A percentile compares a stretch with the other conserved stretches of the same genome.
phyloP scores from a whole-genome alignment of 441 rosid genomes.

The Corymbia calophylla region DNA sequence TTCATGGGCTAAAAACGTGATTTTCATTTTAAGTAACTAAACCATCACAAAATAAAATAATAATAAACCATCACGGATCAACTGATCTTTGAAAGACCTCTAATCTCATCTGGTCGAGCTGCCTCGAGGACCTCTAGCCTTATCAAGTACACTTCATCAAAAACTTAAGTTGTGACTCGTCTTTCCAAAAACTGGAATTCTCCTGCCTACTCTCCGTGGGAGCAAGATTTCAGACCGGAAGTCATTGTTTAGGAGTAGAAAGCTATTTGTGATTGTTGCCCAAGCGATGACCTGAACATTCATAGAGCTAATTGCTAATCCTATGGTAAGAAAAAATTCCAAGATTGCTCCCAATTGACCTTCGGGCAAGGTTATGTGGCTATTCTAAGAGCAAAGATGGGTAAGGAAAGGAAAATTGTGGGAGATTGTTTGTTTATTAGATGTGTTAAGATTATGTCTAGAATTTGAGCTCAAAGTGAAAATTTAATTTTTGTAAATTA shows the following conservation, averaged over 20 bases:
- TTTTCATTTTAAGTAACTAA: too few species aligned
- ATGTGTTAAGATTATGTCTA: too few species aligned
- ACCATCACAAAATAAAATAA: too few species aligned
- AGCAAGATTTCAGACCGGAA: not conserved
- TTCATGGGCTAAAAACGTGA: too few species aligned
- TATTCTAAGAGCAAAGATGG: not conserved
- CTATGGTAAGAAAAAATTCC: not conserved
- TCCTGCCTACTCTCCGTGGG: fast-evolving
- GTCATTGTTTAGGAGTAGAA: not conserved
- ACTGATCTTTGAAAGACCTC: too few species aligned
- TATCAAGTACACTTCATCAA: too few species aligned
- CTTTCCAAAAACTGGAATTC: not conserved
- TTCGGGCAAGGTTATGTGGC: not conserved
- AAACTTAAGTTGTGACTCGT: not conserved
- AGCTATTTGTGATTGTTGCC: not conserved
- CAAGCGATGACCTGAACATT: not conserved
- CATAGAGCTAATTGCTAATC: not conserved
- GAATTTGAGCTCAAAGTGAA: too few species aligned
- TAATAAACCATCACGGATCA: too few species aligned
- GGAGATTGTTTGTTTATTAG: too few species aligned
- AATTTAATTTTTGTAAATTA: too few species aligned
- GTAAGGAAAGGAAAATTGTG: too few species aligned
- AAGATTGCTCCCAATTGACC: not conserved
- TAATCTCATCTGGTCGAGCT: too few species aligned
- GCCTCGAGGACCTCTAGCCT: not conserved